These are phyloP conservation scores for Pleurotus giganteus DNA, from an alignment of 768 basidiomycete genomes.

Conservation along the genomic window DNA sequence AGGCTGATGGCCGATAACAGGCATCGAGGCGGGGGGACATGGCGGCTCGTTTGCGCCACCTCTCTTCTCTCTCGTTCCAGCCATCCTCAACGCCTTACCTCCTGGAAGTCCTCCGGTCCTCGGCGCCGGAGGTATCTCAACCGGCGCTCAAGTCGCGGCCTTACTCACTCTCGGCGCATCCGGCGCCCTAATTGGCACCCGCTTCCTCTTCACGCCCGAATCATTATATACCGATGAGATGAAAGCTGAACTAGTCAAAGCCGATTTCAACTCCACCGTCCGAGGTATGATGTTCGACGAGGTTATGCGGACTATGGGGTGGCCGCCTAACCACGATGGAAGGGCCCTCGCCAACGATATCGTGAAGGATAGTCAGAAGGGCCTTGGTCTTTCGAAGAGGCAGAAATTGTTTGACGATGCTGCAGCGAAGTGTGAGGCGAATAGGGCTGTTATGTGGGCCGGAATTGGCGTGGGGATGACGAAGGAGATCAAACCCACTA, in stretches of 20 bases:
- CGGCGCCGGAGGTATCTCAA: conserved; percentile 62
- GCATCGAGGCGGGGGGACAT: conserved; percentile 28
- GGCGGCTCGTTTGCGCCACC: conserved; percentile 41
- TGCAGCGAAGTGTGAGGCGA: conserved; percentile 24
- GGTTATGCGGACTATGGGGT: conserved; percentile 34
- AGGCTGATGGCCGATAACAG: conserved; percentile 10
- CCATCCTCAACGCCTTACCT: conserved; percentile 36
- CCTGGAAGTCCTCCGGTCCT: conserved; percentile 37
- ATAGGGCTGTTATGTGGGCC: conserved; percentile 39
- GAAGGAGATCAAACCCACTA: conserved; percentile 27
- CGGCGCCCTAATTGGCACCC: conserved; percentile 57
- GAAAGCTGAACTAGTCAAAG: conserved; percentile 23
- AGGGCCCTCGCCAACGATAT: conserved; percentile 41
- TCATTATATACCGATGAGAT: conserved; percentile 22
- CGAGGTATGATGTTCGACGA: conserved; percentile 44
- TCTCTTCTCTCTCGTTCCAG: conserved; percentile 45
- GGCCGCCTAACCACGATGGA: conserved; percentile 44
- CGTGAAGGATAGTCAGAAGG: conserved; percentile 25
- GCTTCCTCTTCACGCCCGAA: conserved; percentile 55
- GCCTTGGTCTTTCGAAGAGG: conserved; percentile 31
- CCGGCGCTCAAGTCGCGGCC: conserved; percentile 48
- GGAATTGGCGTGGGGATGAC: conserved; percentile 40
- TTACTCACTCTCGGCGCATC: conserved; percentile 51
- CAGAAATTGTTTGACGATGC: conserved; percentile 26
- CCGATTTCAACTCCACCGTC: conserved; percentile 29